These are phyloP conservation scores for Rhodomyrtus psidioides DNA, from an alignment of 441 rosid genomes.

Conservation along the genomic window DNA sequence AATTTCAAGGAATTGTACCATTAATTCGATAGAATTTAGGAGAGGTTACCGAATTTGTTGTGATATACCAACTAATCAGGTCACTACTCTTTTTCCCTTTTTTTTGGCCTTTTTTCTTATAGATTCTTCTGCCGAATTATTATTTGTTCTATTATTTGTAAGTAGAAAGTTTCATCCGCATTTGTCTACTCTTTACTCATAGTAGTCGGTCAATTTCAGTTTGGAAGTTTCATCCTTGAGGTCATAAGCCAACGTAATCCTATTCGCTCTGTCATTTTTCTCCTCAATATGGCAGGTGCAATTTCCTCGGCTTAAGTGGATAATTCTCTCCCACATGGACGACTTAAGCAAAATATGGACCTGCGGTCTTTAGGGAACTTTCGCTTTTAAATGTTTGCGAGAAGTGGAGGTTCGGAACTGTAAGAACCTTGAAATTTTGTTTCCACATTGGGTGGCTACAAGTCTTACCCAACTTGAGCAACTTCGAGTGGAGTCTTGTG, in stretches of 20 bases:
- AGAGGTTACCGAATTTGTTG: background rate
- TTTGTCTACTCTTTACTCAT: too few relatives aligned
- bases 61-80: background rate
- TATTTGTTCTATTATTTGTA: too few relatives aligned
- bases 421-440: background rate
- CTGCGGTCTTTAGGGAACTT: rapidly evolving
- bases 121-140: too few relatives aligned
- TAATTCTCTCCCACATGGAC: background rate
- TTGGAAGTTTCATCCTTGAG: too few relatives aligned
- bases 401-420: rapidly evolving
- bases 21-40: too few relatives aligned
- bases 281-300: background rate
- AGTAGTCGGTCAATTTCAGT: too few relatives aligned
- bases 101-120: too few relatives aligned
- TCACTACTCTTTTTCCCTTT: too few relatives aligned
- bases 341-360: background rate
- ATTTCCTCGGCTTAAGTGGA: rapidly evolving
- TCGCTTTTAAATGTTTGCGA: rapidly evolving
- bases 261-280: rapidly evolving
- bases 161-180: too few relatives aligned
- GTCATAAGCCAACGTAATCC: background rate
- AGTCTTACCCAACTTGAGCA: background rate
- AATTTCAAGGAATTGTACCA: too few relatives aligned
- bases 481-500: too few relatives aligned
- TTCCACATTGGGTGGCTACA: background rate